Evolutionary conservation across 352 stramenopile genomes (phyloP).

Genomic region (Elongisporangium anandrum): DNA sequence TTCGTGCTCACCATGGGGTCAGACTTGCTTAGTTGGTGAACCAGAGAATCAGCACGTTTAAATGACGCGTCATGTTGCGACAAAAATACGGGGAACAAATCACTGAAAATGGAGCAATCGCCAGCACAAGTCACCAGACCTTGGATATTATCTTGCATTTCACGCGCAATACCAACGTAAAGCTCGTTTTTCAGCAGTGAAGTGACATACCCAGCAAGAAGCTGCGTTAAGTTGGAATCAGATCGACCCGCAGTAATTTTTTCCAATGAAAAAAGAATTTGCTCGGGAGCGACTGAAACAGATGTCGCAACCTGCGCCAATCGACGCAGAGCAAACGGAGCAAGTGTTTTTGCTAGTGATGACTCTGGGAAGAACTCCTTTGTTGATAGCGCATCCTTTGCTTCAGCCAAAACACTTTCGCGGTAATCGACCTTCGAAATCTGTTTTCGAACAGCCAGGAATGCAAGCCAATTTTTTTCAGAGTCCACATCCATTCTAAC

Average conservation of each 20-base stretch:
- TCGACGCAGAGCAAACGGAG: constrained; percentile 55
- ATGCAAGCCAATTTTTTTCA: constrained; percentile 23
- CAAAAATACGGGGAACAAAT: constrained; percentile 37
- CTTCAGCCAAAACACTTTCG: constrained; percentile 31
- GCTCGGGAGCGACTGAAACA: constrained; percentile 36
- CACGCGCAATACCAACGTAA: constrained; percentile 25
- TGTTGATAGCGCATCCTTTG: constrained; percentile 40
- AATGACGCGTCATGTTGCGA: constrained; percentile 46
- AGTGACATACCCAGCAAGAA: constrained; percentile 49
- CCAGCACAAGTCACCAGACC: constrained; percentile 4
- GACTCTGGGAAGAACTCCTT: constrained; percentile 39
- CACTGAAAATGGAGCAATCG: not conserved
- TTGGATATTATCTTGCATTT: constrained; percentile 17
- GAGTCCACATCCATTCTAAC: not conserved
- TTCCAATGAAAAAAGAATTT: constrained; percentile 56
- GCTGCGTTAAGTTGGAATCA: constrained; percentile 13
- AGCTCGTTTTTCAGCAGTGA: constrained; percentile 46
- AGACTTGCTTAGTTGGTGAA: constrained; percentile 6
- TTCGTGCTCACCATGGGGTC: constrained; percentile 14
- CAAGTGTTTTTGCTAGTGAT: constrained; percentile 25
- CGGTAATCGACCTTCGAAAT: constrained; percentile 14
- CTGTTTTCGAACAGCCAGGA: constrained; percentile 21
- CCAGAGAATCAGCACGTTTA: constrained; percentile 17
- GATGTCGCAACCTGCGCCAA: constrained; percentile 43
- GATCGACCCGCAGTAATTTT: constrained; percentile 29